These are phyloP conservation scores for Barnettozyma sp. DNA, from an alignment of 805 yeast species.

Conservation along the genomic window DNA sequence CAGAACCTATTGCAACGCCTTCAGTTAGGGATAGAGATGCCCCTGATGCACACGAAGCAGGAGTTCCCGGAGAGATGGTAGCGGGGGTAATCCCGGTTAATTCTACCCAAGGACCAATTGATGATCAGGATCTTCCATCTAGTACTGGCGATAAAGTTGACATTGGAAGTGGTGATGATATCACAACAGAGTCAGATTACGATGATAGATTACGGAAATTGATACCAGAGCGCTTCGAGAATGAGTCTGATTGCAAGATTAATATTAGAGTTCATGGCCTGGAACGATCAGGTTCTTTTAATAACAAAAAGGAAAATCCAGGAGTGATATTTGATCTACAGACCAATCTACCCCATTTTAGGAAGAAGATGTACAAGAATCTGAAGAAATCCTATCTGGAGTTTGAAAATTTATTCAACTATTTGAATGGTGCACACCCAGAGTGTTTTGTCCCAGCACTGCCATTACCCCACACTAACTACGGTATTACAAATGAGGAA, in stretches of 20 bases:
- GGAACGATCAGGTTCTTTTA: slow-evolving; percentile 51
- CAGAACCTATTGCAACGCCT: slow-evolving; percentile 32
- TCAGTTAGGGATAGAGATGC: slow-evolving; percentile 9
- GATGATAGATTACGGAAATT: slow-evolving; percentile 7
- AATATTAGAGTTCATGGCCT: slow-evolving; percentile 55
- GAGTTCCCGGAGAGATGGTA: too few species aligned
- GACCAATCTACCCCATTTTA: slow-evolving; percentile 67
- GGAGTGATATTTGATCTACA: slow-evolving; percentile 63
- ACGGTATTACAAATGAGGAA: slow-evolving; percentile 80
- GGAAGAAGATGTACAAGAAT: slow-evolving; percentile 63
- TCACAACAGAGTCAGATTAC: slow-evolving; percentile 6
- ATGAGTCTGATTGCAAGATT: slow-evolving; percentile 34
- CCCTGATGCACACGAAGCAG: slow-evolving; percentile 1
- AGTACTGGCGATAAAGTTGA: too few species aligned
- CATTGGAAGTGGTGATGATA: too few species aligned
- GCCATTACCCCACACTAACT: slow-evolving; percentile 68
- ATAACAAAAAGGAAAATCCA: slow-evolving; percentile 67
- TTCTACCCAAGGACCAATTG: too few species aligned
- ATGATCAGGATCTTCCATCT: too few species aligned
- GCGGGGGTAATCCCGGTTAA: too few species aligned
- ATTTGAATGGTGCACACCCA: slow-evolving; percentile 71
- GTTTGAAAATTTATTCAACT: slow-evolving; percentile 66
- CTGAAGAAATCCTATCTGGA: slow-evolving; percentile 79
- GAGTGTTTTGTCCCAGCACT: slow-evolving; percentile 92
- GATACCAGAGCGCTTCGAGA: slow-evolving; percentile 23